These are phyloP conservation scores for Podaxis mareebaensis DNA, from an alignment of 768 basidiomycete genomes.

Conservation along the genomic window DNA sequence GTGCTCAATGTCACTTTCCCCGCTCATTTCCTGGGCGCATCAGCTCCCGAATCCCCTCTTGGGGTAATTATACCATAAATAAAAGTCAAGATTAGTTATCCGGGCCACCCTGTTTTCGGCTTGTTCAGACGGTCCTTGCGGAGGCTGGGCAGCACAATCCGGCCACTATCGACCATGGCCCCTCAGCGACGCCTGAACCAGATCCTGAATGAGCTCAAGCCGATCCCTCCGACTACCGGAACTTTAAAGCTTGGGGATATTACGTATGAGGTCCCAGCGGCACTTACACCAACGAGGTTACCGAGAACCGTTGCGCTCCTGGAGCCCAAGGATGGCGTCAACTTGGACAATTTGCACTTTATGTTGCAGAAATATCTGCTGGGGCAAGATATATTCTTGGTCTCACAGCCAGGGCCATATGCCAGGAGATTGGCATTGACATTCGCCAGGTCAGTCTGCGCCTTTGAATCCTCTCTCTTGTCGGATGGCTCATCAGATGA, in stretches of 20 bases:
- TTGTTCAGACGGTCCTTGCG: conserved; percentile 11
- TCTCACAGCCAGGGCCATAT: conserved; percentile 69
- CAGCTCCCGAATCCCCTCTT: conserved; percentile 3
- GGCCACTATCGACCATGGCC: conserved; percentile 27
- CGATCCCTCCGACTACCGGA: conserved; percentile 44
- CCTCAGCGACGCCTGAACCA: conserved; percentile 50
- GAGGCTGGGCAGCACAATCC: conserved; percentile 4
- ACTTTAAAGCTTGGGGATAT: conserved; percentile 59
- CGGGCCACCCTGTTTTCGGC: neutral
- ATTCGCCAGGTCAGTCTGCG: conserved; percentile 50
- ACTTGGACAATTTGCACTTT: conserved; percentile 60
- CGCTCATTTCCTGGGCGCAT: conserved; percentile 8
- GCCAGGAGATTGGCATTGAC: conserved; percentile 62
- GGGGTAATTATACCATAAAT: neutral
- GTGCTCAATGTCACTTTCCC: conserved; percentile 5
- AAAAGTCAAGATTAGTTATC: conserved; percentile 10
- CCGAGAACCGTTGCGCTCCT: conserved; percentile 45
- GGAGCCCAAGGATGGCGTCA: conserved; percentile 52
- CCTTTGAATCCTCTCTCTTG: neutral
- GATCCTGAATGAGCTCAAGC: conserved; percentile 44
- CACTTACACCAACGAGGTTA: conserved; percentile 49
- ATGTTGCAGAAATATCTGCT: conserved; percentile 69
- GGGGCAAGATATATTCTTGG: conserved; percentile 66
- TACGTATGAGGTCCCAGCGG: conserved; percentile 51
- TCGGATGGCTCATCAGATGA: neutral